These are phyloP conservation scores for Geotrichum citri-aurantii DNA, from an alignment of 1,139 yeast species.

Conservation along the genomic window DNA sequence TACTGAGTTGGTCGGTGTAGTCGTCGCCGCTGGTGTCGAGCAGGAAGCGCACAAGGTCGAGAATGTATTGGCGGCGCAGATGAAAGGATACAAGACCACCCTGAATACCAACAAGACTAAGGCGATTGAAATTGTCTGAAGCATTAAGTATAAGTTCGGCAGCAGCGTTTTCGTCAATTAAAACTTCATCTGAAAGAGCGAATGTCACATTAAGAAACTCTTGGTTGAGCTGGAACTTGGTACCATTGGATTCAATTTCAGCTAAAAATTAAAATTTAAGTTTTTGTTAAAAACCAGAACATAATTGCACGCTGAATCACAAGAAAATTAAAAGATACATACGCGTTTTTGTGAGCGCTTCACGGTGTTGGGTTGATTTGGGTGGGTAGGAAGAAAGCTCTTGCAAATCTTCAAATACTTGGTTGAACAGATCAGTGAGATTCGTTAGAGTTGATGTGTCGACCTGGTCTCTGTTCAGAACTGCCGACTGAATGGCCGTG, in stretches of 20 bases:
- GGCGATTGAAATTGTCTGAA: conserved; percentile 39
- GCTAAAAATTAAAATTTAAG: conserved; percentile 20
- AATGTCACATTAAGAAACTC: conserved; percentile 48
- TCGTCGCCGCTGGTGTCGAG: conserved; percentile 33
- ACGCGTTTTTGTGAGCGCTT: conserved; percentile 46
- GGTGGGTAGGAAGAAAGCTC: conserved; percentile 46
- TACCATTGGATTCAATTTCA: conserved; percentile 47
- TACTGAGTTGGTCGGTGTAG: conserved; percentile 4
- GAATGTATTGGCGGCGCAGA: conserved; percentile 60
- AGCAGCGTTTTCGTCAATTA: conserved; percentile 62
- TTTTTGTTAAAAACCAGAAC: not conserved
- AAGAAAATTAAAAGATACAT: conserved; percentile 12
- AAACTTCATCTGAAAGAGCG: conserved; percentile 56
- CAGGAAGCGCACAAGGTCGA: conserved; percentile 62
- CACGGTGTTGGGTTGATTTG: conserved; percentile 52
- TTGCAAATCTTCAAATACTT: conserved; percentile 43
- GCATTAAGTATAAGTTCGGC: conserved; percentile 52
- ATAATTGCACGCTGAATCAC: not conserved
- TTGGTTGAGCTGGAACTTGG: conserved; percentile 46
- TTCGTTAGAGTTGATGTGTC: conserved; percentile 20
- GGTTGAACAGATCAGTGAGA: conserved; percentile 24
- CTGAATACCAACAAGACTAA: conserved; percentile 56
- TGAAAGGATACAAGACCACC: conserved; percentile 69
- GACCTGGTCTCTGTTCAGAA: conserved; percentile 20
- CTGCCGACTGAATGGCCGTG: conserved; percentile 27